A percentile compares a stretch with the other conserved stretches of the same genome.
phyloP scores from a whole-genome alignment of 306 rosid species.

The Corylus americana region DNA sequence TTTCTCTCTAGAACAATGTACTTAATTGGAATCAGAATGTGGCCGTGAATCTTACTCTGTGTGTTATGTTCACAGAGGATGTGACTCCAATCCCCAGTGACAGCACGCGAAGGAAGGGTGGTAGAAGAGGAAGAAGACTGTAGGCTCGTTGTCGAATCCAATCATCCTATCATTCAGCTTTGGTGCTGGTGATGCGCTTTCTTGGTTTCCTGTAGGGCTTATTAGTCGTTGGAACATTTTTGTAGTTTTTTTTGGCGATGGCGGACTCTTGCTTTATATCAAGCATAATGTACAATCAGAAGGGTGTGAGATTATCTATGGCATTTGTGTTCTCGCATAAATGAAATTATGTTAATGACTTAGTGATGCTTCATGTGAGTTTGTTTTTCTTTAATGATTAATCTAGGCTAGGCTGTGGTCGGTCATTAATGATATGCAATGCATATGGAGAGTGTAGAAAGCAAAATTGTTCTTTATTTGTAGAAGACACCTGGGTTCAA shows the following conservation, averaged over 20 bases:
- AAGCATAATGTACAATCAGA: background rate
- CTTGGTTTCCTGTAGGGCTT: background rate
- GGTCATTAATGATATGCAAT: background rate
- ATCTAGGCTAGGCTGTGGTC: background rate
- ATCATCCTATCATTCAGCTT: background rate
- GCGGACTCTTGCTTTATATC: background rate
- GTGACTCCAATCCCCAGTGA: conserved; percentile 12
- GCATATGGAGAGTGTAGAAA: background rate
- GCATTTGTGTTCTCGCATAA: background rate
- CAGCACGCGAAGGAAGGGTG: conserved; percentile 14
- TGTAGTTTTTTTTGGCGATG: background rate
- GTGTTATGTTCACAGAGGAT: background rate
- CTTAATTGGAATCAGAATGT: background rate
- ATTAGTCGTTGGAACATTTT: background rate
- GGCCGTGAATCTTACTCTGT: background rate
- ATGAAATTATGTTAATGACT: background rate
- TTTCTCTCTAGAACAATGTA: background rate
- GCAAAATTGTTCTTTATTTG: background rate
- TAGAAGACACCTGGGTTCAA: background rate
- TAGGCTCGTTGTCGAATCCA: background rate
- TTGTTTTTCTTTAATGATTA: background rate
- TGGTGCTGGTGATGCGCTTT: background rate
- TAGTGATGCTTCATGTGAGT: background rate
- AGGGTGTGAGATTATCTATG: conserved; percentile 1
- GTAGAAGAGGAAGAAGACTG: conserved; percentile 11